Conservation (phyloP, 441 rosid genomes). For the Brassica hybrid region DNA sequence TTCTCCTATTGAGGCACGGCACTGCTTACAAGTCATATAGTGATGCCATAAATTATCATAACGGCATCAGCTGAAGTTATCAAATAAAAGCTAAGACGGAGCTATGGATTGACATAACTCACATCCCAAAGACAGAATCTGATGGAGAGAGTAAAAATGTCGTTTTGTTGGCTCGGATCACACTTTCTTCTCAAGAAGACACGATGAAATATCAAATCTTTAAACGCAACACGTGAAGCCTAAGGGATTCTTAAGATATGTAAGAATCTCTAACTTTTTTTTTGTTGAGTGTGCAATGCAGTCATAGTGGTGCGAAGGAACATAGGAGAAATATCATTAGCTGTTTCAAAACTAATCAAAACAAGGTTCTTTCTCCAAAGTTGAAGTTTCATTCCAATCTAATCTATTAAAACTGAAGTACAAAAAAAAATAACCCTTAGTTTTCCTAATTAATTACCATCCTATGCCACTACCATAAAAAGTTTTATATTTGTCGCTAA, state of each 20-base stretch:
- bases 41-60: not conserved
- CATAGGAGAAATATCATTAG: not conserved
- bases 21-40: not conserved
- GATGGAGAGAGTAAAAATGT: not conserved
- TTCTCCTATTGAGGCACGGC: no score
- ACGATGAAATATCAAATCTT: not conserved
- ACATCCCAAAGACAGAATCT: not conserved
- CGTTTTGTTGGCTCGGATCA: not conserved
- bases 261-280: not conserved
- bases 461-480: no score
- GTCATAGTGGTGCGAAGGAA: not conserved
- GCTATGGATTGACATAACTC: not conserved
- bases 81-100: not conserved
- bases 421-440: no score
- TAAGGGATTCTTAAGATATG: no score
- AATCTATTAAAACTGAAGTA: no score
- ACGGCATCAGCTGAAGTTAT: not conserved
- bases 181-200: not conserved
- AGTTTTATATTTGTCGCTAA: no score
- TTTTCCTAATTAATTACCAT: no score
- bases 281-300: not conserved
- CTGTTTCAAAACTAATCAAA: no score
- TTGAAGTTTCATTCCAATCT: no score
- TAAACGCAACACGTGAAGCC: not conserved
- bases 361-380: no score